Percentiles rank a stretch among this genome's conserved stretches.
phyloP scores from a whole-genome alignment of 148 eudicot genomes.

The Amaranthus hypochondriacus region DNA sequence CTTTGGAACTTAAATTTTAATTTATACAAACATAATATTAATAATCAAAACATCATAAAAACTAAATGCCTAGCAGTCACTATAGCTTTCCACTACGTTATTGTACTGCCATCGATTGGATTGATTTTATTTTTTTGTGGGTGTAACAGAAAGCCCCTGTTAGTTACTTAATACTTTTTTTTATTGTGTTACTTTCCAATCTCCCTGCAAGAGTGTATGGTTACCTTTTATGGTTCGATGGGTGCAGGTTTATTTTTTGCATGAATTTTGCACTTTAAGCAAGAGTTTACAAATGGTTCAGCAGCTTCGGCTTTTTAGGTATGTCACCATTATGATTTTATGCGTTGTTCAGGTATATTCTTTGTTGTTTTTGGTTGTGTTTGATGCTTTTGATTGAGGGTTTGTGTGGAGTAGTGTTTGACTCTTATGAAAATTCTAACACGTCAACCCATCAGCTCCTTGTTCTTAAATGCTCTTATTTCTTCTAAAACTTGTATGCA shows the following conservation, averaged over 20 bases:
- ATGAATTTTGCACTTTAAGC: conserved; percentile 84
- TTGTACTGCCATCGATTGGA: too few species aligned
- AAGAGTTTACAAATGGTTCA: conserved; percentile 96
- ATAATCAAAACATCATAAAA: background rate
- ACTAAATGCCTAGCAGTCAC: background rate
- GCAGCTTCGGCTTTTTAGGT: conserved; percentile 86
- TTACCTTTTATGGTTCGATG: conserved; percentile 1
- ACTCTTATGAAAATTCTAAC: background rate
- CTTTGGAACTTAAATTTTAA: too few species aligned
- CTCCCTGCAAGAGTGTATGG: background rate
- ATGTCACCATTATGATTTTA: conserved; percentile 2
- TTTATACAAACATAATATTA: too few species aligned
- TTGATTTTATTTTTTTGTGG: too few species aligned
- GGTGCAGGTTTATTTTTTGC: conserved; percentile 71
- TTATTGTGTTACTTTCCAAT: background rate
- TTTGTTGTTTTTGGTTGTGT: background rate
- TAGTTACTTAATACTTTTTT: background rate
- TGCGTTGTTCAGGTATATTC: conserved; percentile 4
- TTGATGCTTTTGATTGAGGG: background rate
- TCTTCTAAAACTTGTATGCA: background rate
- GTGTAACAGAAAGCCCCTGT: background rate
- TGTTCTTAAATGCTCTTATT: background rate
- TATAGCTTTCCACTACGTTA: background rate
- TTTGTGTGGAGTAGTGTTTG: background rate
- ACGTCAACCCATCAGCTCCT: background rate